These are phyloP conservation scores for Kregervanrija delftensis DNA, from an alignment of 805 yeast species.

Conservation along the genomic window DNA sequence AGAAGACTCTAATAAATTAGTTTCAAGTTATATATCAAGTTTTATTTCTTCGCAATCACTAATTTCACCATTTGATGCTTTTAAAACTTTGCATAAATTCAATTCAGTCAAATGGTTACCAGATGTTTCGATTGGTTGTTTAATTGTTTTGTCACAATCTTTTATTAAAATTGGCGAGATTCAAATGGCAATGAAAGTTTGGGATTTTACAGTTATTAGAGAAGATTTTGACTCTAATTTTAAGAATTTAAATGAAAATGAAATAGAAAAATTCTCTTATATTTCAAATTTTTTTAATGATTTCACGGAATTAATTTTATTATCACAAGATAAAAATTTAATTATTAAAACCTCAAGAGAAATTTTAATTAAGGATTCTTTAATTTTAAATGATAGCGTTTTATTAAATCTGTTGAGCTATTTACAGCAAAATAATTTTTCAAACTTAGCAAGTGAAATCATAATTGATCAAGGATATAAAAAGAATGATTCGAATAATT, in stretches of 20 bases:
- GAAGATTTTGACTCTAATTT: conserved; percentile 24
- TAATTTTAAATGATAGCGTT: conserved; percentile 18
- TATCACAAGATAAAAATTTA: conserved; percentile 17
- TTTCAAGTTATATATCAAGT: conserved; percentile 20
- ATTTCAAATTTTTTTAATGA: conserved; percentile 17
- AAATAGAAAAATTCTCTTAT: conserved; percentile 12
- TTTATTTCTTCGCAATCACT: conserved; percentile 23
- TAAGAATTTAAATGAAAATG: conserved; percentile 5
- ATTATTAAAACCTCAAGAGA: conserved; percentile 25
- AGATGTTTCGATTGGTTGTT: conserved; percentile 23
- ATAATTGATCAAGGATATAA: conserved; percentile 28
- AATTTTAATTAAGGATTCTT: conserved; percentile 20
- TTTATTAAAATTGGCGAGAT: conserved; percentile 18
- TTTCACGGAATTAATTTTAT: conserved; percentile 15
- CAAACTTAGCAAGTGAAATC: conserved; percentile 19
- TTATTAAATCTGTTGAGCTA: conserved; percentile 21
- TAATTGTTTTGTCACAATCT: conserved; percentile 21
- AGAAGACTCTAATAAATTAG: conserved; percentile 6
- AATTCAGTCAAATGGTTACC: conserved; percentile 28
- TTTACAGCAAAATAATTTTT: conserved; percentile 13
- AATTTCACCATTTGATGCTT: conserved; percentile 20
- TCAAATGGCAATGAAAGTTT: conserved; percentile 20
- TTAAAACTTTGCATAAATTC: conserved; percentile 20
- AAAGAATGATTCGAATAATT: conserved; percentile 7
- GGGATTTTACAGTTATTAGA: conserved; percentile 27